phyloP scores from a whole-genome alignment of 495 filamentous ascomycete species.

The Penicillium silybi region DNA sequence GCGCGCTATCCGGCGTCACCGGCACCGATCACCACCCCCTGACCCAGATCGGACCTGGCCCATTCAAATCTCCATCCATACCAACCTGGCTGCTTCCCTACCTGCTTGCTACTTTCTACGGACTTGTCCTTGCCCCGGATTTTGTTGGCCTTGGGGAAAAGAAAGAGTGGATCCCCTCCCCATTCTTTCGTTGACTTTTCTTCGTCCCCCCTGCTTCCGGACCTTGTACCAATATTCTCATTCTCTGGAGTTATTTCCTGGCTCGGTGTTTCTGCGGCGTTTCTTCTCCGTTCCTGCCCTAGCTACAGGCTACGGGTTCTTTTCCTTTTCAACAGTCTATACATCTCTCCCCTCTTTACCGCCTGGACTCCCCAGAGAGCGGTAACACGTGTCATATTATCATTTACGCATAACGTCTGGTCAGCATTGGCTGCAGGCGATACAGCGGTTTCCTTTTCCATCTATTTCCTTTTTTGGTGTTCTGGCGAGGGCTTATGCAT shows the following conservation, averaged over 20 bases:
- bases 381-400: constrained; percentile 21
- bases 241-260: constrained; percentile 1
- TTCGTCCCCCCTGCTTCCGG: constrained; percentile 1
- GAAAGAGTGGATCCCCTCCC: constrained; percentile 2
- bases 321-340: background rate
- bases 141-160: background rate
- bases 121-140: background rate
- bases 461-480: constrained; percentile 17
- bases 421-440: constrained; percentile 14
- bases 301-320: too few relatives aligned
- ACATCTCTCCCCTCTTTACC: constrained; percentile 4
- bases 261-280: background rate
- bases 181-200: background rate
- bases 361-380: constrained; percentile 2
- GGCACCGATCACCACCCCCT: background rate
- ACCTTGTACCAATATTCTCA: constrained; percentile 7
- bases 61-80: background rate
- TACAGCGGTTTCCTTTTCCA: constrained; percentile 1
- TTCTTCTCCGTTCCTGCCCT: background rate
- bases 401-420: constrained; percentile 6
- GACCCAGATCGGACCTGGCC: background rate
- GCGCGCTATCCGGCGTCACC: constrained; percentile 1
- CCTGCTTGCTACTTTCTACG: background rate
- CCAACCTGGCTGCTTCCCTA: background rate
- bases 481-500: constrained; percentile 22